phyloP scores from a whole-genome alignment of 2,329 filamentous ascomycete species.

The Alternaria atra region DNA sequence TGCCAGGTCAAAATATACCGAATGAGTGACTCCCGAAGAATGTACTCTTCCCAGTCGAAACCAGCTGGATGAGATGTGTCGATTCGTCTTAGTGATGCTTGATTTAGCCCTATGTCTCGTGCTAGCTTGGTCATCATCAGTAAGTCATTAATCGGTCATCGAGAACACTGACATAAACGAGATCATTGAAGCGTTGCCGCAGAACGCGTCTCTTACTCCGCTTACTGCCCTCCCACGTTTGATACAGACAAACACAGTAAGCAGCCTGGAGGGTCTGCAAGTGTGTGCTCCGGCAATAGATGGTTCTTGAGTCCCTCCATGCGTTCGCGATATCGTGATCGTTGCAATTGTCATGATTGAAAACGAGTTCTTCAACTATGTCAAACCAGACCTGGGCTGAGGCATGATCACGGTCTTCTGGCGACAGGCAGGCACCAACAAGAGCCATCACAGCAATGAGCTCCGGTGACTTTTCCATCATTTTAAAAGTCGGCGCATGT shows the following conservation, averaged over 20 bases:
- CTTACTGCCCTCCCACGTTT: slow-evolving; percentile 2
- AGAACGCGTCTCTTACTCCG: background rate
- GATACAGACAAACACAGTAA: slow-evolving; percentile 4
- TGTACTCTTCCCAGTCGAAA: no score
- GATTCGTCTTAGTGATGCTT: no score
- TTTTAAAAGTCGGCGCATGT: slow-evolving; percentile 7
- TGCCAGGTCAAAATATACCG: no score
- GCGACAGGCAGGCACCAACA: slow-evolving; percentile 9
- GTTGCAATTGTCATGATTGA: background rate
- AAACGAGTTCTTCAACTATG: slow-evolving; percentile 4
- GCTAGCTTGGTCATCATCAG: no score
- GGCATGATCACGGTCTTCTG: slow-evolving; percentile 3
- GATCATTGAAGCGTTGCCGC: background rate
- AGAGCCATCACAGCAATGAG: slow-evolving; percentile 3
- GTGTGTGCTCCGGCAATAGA: background rate
- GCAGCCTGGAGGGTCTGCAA: background rate
- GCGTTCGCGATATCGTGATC: no score
- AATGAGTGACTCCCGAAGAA: no score
- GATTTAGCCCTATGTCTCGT: no score
- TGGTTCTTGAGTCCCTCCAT: no score
- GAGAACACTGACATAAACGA: background rate
- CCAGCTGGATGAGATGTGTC: no score
- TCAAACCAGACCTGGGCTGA: slow-evolving; percentile 6
- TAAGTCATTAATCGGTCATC: no score
- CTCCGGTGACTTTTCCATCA: background rate